Evolutionary conservation across 345 rosid genomes (phyloP), one percentile per base, ranked within the genome.

Genomic region (Eucalyptus dawsonii): DNA sequence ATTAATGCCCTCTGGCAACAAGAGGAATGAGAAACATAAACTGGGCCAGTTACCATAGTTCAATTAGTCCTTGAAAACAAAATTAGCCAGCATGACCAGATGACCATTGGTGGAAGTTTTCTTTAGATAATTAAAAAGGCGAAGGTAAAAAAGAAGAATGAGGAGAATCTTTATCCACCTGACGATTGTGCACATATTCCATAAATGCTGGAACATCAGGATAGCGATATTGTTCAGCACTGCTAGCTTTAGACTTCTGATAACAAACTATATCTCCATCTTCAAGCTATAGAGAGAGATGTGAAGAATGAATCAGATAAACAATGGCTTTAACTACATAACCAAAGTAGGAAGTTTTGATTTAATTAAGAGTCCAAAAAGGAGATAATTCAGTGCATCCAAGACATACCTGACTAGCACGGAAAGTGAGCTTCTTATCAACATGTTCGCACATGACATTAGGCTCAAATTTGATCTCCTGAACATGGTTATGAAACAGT

Each of bases 381-480:
- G 47, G 47, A 76, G 47, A 76, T 76, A 76, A 76, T 76, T 76
- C 83, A 76, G 47, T 37, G 80, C 60, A 87, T 58, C 89, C 87
- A 86, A 87, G 53, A 19, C 67, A 81, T 91, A 97, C 99, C 97
- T 97, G 99, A 90, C 96, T 94, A 86, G 87, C 87, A 80, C 93
- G 95, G 92, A 97, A 97, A 86, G 99, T 91, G 65, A 87, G 80
- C 90, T 92, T 96, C 94, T 95, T 95, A 91, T 97, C 98, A 89
- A 97, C 93, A 65, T 88, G 95, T 87, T 97, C 99, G 90, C 98
- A 97, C 99, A 97, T 95, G 86, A 97, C 97, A 91, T 88, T 89
- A 53, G 99, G 99, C 90, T 97, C 99, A 90, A 96, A 97, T 91
- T 97, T 95, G 92, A 97, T 97, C 93, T 97, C 99, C 99, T 97